These are phyloP conservation scores for Paramecium sonneborni DNA, from an alignment of 73 alveolate genomes.

Conservation along the genomic window DNA sequence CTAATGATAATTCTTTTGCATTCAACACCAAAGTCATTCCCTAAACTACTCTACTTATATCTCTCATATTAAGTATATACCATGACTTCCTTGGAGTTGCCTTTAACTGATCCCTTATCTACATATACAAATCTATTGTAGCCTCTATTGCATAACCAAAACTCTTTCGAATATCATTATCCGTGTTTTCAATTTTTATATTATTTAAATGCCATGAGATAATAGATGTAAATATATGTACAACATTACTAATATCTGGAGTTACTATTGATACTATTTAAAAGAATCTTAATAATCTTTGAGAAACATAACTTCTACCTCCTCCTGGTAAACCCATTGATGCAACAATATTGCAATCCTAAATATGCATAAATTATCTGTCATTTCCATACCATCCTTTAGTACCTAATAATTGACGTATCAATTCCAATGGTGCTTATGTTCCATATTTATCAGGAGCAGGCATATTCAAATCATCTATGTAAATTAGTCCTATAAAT, in stretches of 20 bases:
- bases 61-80: conserved; percentile 87
- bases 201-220: conserved; percentile 84
- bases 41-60: conserved; percentile 90
- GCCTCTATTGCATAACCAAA: conserved; percentile 79
- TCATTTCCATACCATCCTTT: conserved; percentile 92
- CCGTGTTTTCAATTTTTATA: not conserved
- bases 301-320: conserved; percentile 73
- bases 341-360: conserved; percentile 69
- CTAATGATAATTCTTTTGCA: not conserved
- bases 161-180: conserved; percentile 10
- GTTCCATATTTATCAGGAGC: conserved; percentile 94
- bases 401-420: conserved; percentile 97
- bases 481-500: conserved; percentile 76
- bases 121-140: conserved; percentile 87
- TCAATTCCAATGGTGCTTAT: conserved; percentile 97
- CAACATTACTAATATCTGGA: conserved; percentile 65
- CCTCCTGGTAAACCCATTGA: conserved; percentile 90
- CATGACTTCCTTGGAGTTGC: conserved; percentile 96
- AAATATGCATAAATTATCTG: conserved; percentile 77
- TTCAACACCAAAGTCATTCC: conserved; percentile 82
- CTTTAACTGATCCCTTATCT: conserved; percentile 78
- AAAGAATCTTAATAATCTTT: conserved; percentile 79
- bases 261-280: conserved; percentile 68
- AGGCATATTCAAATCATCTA: conserved; percentile 97
- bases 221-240: conserved; percentile 67